Evolutionary conservation across 2,329 filamentous ascomycete species (phyloP), one percentile per base, ranked within the genome.

Genomic region (Basipetospora sp.): DNA sequence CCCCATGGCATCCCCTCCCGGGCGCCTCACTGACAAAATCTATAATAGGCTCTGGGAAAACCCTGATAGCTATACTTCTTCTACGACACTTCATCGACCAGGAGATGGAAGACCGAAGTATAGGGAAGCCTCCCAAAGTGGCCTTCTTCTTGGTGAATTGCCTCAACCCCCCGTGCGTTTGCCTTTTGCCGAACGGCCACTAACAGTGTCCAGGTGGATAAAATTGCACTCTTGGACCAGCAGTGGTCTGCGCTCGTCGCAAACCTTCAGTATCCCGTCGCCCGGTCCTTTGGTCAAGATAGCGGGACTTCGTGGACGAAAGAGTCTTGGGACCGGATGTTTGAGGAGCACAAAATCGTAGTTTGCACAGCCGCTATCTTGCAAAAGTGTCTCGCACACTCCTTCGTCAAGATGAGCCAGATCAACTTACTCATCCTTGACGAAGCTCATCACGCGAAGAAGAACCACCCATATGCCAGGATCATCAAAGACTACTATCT

Each of bases 401-500:
- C 80, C 1, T 92, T 85, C 55, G 70, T 94, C 42, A 70, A 58
- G 8, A 94, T 98, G 62, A 63, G 73, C 14, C 74, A 81, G 47
- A 85, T 96, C 54, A 96, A 88, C 50, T 69, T 98, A 2, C 64
- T 98, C 27, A 77, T 96, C 42, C 94, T 98, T 46, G 90, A 98
- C 50, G 90, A 98, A 57, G 90, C 87, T 5, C 90, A 98, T 50
- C 90, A 96, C 51, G 77, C 88, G 1, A 98, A 98, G 58, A 92
- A 88, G 54, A 81, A 86, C 36, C 90, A 98, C 50, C 71, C 84
- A 0, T 98, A 94, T 51, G 84, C 88, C 15, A 71, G 74, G 19
- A 90, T 98, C 41, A 83, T 98, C 58, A 86, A 82, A 48, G 80
- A 93, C 41, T 86, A 83, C 47, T 96, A 94, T 50, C 49, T 74